Percentiles rank a stretch among this genome's conserved stretches.
Conservation (phyloP, 1,284 basidiomycete species). For the Leccinum subrobustum region DNA sequence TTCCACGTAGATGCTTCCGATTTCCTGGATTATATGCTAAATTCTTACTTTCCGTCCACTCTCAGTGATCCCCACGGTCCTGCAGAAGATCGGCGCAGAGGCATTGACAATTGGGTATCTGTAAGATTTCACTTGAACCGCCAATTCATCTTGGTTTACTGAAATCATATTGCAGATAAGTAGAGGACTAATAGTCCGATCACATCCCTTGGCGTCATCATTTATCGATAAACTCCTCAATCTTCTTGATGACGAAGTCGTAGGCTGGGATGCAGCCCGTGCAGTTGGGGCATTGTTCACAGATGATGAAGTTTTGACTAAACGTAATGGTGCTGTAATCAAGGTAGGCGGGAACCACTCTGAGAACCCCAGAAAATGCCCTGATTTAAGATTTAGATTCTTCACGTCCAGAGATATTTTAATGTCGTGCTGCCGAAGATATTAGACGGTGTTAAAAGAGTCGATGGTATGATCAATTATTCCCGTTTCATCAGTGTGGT, state of each 20-base stretch:
- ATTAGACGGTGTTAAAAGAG: conserved; percentile 56
- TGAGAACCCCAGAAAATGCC: background rate
- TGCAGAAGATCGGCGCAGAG: conserved; percentile 46
- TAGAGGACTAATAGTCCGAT: conserved; percentile 77
- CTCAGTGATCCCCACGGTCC: conserved; percentile 36
- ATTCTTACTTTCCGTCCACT: conserved; percentile 47
- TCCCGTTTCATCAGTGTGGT: background rate
- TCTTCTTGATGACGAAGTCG: conserved; percentile 58
- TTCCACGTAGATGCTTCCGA: conserved; percentile 42
- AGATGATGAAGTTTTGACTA: conserved; percentile 64
- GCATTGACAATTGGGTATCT: conserved; percentile 70
- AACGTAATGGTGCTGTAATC: conserved; percentile 73
- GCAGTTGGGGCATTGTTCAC: conserved; percentile 68
- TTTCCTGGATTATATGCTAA: conserved; percentile 46
- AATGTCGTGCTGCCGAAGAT: conserved; percentile 74
- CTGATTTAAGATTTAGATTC: conserved; percentile 48
- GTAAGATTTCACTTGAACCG: conserved; percentile 37
- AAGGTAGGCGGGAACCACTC: conserved; percentile 48
- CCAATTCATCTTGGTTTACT: conserved; percentile 14
- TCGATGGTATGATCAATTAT: conserved; percentile 18
- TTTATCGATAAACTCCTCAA: conserved; percentile 69
- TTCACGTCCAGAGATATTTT: conserved; percentile 86
- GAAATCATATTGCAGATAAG: conserved; percentile 51
- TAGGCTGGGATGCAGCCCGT: conserved; percentile 71
- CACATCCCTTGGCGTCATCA: conserved; percentile 55